Conservation (phyloP, 2,329 filamentous ascomycete genomes). For the Sclerotinia nivalis region DNA sequence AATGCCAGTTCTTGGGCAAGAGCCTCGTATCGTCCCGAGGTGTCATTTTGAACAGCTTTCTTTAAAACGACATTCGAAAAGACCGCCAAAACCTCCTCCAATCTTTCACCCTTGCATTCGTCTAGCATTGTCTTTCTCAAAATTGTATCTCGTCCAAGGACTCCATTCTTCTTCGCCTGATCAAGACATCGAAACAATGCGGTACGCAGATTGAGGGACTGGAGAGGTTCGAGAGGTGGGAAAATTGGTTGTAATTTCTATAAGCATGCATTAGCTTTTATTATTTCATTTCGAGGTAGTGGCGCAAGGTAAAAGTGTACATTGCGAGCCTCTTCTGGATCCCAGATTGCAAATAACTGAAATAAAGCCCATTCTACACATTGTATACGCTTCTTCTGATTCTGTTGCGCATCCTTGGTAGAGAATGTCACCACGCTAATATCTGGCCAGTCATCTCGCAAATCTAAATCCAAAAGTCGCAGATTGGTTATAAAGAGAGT, state of each 20-base stretch:
- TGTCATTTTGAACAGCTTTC: conserved; percentile 56
- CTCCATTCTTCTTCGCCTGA: conserved; percentile 82
- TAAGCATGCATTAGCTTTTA: conserved; percentile 11
- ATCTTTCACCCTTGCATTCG: conserved; percentile 87
- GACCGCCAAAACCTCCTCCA: conserved; percentile 80
- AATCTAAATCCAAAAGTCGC: conserved; percentile 77
- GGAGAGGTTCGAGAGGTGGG: conserved; percentile 83
- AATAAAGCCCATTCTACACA: conserved; percentile 90
- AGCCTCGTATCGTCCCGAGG: conserved; percentile 47
- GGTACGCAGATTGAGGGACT: conserved; percentile 86
- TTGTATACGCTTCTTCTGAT: conserved; percentile 79
- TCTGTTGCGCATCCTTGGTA: conserved; percentile 63
- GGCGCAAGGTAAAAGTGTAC: conserved; percentile 48
- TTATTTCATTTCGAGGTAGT: too few relatives aligned
- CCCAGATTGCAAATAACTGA: conserved; percentile 81
- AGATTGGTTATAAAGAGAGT: conserved; percentile 79
- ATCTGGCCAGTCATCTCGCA: conserved; percentile 74
- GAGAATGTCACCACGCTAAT: conserved; percentile 72
- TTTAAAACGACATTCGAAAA: conserved; percentile 85
- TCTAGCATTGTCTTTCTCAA: conserved; percentile 95
- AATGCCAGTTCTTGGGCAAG: conserved; percentile 57
- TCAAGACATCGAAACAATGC: conserved; percentile 80
- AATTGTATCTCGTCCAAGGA: conserved; percentile 75
- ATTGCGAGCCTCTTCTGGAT: conserved; percentile 71
- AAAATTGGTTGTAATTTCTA: conserved; percentile 90